These are phyloP conservation scores for Mycena epipterygia DNA, from an alignment of 768 basidiomycete genomes.

Conservation along the genomic window DNA sequence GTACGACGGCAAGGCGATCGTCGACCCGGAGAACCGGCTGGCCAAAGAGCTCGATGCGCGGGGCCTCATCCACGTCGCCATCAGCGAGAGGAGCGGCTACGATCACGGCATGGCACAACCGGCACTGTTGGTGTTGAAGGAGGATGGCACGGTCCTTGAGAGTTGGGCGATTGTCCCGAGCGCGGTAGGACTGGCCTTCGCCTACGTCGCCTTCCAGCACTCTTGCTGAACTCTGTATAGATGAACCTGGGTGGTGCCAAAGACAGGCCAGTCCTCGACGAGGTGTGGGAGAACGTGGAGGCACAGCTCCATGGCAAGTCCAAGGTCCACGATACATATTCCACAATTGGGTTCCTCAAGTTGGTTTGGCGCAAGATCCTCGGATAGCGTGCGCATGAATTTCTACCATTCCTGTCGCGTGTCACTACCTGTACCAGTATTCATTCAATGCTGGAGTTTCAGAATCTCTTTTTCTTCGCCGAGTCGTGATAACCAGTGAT, in stretches of 20 bases:
- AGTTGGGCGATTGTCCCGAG: slow-evolving; percentile 18
- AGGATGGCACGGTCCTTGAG: too few species aligned
- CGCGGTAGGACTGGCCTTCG: slow-evolving; percentile 6
- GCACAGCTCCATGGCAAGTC: neutral
- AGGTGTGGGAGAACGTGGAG: neutral
- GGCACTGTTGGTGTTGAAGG: too few species aligned
- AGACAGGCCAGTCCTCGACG: slow-evolving; percentile 1
- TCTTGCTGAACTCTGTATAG: slow-evolving; percentile 7
- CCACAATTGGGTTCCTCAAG: neutral
- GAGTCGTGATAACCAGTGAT: slow-evolving; percentile 16
- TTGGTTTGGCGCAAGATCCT: neutral
- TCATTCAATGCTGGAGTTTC: slow-evolving; percentile 9
- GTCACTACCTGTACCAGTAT: slow-evolving; percentile 6
- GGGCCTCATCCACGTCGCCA: slow-evolving; percentile 17
- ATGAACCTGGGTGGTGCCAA: slow-evolving; percentile 6
- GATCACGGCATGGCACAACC: slow-evolving; percentile 16
- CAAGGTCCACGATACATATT: slow-evolving; percentile 1
- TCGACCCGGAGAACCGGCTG: slow-evolving; percentile 16
- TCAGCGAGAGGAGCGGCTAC: slow-evolving; percentile 18
- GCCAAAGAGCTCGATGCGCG: slow-evolving; percentile 15
- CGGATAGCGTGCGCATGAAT: slow-evolving; percentile 3
- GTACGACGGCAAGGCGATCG: slow-evolving; percentile 15
- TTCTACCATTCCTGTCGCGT: slow-evolving; percentile 6
- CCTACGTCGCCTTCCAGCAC: slow-evolving; percentile 3
- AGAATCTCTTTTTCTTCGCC: slow-evolving; percentile 7